Percentiles rank a stretch among this genome's conserved stretches.
These are phyloP conservation scores for Russula ochroleuca DNA, from an alignment of 768 basidiomycete species.

Conservation along the genomic window DNA sequence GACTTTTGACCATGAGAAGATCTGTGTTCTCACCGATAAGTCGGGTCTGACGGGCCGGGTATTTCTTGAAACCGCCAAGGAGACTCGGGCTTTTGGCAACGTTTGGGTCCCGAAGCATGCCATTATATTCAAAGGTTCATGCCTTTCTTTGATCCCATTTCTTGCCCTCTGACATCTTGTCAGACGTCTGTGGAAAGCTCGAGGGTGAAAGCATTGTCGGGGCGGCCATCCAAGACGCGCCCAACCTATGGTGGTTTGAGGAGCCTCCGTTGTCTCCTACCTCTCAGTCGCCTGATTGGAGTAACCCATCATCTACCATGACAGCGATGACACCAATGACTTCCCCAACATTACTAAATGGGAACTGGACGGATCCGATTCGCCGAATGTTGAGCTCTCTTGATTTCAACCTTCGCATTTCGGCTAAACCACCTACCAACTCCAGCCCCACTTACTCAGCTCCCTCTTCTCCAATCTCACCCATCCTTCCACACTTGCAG, in stretches of 20 bases:
- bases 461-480: background rate
- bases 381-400: background rate
- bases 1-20: background rate
- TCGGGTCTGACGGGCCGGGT: background rate
- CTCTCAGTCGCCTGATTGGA: background rate
- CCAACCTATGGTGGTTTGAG: background rate
- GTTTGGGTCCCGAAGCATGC: background rate
- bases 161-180: background rate
- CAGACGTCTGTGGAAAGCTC: conserved; percentile 6
- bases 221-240: background rate
- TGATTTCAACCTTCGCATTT: background rate
- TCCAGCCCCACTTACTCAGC: background rate
- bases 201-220: background rate
- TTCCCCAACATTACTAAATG: background rate
- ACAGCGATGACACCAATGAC: background rate
- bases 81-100: conserved; percentile 13
- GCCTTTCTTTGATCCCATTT: background rate
- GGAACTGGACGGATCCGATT: background rate
- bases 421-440: background rate
- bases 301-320: background rate
- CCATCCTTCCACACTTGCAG: background rate
- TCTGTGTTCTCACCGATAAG: conserved; percentile 10
- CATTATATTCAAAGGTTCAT: conserved; percentile 14
- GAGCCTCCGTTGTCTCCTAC: background rate
- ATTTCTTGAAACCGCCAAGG: background rate